phyloP scores from a whole-genome alignment of 2,329 filamentous ascomycete species.

The Aspergillus ustus region DNA sequence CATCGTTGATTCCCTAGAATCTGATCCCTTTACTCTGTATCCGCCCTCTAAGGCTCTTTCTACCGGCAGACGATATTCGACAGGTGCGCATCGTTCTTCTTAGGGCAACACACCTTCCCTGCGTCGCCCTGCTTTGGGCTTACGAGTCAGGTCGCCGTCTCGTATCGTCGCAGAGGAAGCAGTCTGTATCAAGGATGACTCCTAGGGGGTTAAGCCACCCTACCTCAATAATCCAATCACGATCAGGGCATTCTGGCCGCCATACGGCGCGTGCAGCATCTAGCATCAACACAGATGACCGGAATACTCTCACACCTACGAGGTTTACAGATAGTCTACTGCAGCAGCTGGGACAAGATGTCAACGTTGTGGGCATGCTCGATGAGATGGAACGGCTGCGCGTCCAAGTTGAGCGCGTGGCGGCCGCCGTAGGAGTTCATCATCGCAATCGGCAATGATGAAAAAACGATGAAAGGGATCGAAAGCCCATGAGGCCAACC shows the following conservation, averaged over 20 bases:
- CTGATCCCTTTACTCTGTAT: conserved; percentile 61
- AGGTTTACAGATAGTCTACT: conserved; percentile 28
- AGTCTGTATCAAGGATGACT: conserved; percentile 28
- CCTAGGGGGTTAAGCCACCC: conserved; percentile 23
- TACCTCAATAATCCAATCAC: conserved; percentile 27
- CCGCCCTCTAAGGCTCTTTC: conserved; percentile 60
- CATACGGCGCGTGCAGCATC: conserved; percentile 31
- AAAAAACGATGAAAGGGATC: neutral
- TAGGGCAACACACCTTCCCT: conserved; percentile 62
- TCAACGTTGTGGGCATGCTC: conserved; percentile 36
- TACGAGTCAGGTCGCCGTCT: conserved; percentile 52
- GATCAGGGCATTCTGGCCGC: conserved; percentile 27
- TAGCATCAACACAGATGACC: conserved; percentile 28
- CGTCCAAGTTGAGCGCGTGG: conserved; percentile 40
- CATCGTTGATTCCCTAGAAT: conserved; percentile 50
- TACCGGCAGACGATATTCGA: conserved; percentile 60
- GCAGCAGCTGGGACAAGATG: conserved; percentile 28
- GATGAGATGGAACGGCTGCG: conserved; percentile 42
- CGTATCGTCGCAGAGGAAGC: conserved; percentile 30
- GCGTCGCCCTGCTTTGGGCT: conserved; percentile 61
- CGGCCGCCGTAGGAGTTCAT: conserved; percentile 32
- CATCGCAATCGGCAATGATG: conserved; percentile 24
- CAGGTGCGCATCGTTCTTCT: conserved; percentile 62
- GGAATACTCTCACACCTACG: conserved; percentile 24
- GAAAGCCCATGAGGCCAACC: neutral